Conservation (phyloP, 371 early-diverging fungal species). For the Apophysomyces sp. region DNA sequence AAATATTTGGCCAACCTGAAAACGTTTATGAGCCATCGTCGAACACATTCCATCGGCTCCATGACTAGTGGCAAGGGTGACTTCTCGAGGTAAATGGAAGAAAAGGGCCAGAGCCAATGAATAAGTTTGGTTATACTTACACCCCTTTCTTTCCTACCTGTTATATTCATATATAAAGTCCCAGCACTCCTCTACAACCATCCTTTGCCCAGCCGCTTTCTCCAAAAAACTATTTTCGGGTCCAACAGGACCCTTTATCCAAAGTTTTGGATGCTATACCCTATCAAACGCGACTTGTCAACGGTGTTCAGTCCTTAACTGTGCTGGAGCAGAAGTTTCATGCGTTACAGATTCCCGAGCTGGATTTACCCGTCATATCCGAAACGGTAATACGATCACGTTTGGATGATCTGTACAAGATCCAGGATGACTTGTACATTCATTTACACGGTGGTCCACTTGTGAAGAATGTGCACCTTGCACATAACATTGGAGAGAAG, state of each 20-base stretch:
- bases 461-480: constrained; percentile 27
- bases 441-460: constrained; percentile 28
- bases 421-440: constrained; percentile 27
- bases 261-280: constrained; percentile 40
- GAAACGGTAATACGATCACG: constrained; percentile 61
- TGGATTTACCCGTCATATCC: constrained; percentile 63
- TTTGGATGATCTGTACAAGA: constrained; percentile 54
- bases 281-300: constrained; percentile 51
- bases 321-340: constrained; percentile 60
- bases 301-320: constrained; percentile 59
- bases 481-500: constrained; percentile 35
- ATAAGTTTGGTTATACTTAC: constrained; percentile 4
- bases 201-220: constrained; percentile 28
- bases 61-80: constrained; percentile 35
- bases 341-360: constrained; percentile 61
- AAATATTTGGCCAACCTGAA: constrained; percentile 50
- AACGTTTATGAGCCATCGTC: constrained; percentile 49
- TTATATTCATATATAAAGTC: constrained; percentile 21
- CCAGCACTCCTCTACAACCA: constrained; percentile 38
- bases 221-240: constrained; percentile 26
- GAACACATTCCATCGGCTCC: constrained; percentile 41
- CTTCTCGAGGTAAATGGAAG: constrained; percentile 38
- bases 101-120: too few relatives aligned
- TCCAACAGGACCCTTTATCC: constrained; percentile 36
- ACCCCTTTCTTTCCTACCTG: constrained; percentile 12